Base-by-base conservation (phyloP, 78 protist genomes). In the Protostelium mycophagum region DNA sequence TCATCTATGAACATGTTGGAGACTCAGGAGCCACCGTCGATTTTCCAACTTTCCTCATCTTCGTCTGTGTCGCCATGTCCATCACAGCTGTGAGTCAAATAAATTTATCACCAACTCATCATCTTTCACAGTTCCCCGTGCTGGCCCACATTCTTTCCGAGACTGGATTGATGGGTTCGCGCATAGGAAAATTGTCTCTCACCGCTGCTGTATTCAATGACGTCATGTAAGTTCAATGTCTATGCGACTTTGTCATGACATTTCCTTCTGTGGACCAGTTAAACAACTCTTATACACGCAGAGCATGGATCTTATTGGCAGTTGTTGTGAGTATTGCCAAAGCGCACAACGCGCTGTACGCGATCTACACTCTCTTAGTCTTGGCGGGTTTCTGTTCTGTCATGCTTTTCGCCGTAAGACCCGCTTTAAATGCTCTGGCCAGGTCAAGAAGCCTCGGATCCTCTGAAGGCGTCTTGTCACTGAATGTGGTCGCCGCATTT, bases 171-270 rank as follows among this genome's bases (percentile, higher is more conserved):
- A 89, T 89, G 92, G 35, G 73, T 0, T 31, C 94, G 5, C 85
- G 88, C 89, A 90, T 94, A 34, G 96, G 96, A 88, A 39, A 88
- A 34, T 85, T 87, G 37, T 38, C 96, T 25, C 63, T 94, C 35
- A 89, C 96, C n/a, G 96, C 96, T n/a, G 96, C 96, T 0, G 92
- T 93, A 25, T 90, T 91, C 36, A 90, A 91, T 86, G 96, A 94
- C 88, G 96, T 94, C 35, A 94, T 94, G 31, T 39, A 1, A 87
- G 73, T 25, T 51, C 73, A 16, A 51, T 51, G 31, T 25, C 16
- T 16, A 16, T 51, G 73, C 5, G 73, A 51, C n/a, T n/a, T n/a
- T n/a, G n/a, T n/a, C n/a, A n/a, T n/a, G n/a, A n/a, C n/a, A n/a
- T n/a, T n/a, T n/a, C n/a, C n/a, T n/a, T n/a, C n/a, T n/a, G n/a